Percentiles rank a stretch among this genome's conserved stretches.
Conservation (phyloP, 2,329 filamentous ascomycete species). For the Penicillium sp. region DNA sequence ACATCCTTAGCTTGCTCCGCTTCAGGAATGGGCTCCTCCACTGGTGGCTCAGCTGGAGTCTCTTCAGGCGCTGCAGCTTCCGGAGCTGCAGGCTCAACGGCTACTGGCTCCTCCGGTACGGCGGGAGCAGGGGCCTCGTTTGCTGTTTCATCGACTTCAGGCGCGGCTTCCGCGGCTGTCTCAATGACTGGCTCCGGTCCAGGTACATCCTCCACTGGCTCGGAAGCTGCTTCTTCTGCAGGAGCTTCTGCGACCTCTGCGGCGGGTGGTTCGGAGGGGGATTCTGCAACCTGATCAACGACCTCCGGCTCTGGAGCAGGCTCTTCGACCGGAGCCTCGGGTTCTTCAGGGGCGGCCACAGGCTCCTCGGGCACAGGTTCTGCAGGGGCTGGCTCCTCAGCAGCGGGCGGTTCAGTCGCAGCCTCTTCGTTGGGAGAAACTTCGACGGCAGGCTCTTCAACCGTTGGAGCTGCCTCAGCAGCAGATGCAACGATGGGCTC, state of each 20-base stretch:
- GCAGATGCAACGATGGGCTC: conserved; percentile 14
- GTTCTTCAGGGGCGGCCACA: conserved; percentile 11
- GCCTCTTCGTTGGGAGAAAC: neutral
- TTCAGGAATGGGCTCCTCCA: conserved; percentile 2
- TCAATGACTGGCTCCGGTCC: neutral
- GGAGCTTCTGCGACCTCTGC: neutral
- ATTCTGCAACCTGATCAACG: conserved; percentile 1
- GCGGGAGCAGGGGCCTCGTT: conserved; percentile 8
- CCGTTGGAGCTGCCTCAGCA: neutral
- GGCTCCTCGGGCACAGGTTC: conserved; percentile 13
- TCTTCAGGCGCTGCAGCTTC: conserved; percentile 3
- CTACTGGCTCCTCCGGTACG: conserved; percentile 7
- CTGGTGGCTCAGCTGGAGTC: conserved; percentile 1
- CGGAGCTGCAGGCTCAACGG: neutral
- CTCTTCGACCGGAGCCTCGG: neutral
- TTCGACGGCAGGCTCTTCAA: conserved; percentile 12
- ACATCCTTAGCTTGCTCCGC: conserved; percentile 5
- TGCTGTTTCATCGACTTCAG: neutral
- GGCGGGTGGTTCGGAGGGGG: conserved; percentile 5
- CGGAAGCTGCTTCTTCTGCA: conserved; percentile 6
- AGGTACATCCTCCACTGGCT: conserved; percentile 10
- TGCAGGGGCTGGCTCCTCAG: conserved; percentile 13
- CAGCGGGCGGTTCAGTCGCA: conserved; percentile 3
- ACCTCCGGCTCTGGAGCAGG: conserved; percentile 4
- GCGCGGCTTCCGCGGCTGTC: neutral